Base-by-base conservation (phyloP, 2,329 filamentous ascomycete species). In the Thielaviopsis euricoi region DNA sequence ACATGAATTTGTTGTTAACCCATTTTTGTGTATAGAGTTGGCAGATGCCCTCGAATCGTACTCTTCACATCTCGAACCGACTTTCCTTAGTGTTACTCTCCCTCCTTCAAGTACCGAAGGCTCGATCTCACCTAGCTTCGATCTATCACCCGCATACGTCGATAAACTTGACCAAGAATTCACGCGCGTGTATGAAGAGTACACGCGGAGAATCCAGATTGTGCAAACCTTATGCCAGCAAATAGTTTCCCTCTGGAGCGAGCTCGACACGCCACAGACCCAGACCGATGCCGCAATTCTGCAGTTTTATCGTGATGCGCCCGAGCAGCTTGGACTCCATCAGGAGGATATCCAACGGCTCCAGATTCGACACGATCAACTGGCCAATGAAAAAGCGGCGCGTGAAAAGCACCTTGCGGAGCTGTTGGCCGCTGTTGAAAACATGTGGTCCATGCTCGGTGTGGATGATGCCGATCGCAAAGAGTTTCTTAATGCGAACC, bases 101-200 rank as follows among this genome's bases (percentile, higher is more conserved):
- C 93, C 93, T 1, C 91, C 91, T 0, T 89, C 86, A 2, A 81
- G 80, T 1, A 82, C 85, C 5, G 86, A 88, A 63, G 82, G 87
- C 52, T 83, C 83, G 13, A 77, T 95, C 46, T 81, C 90, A 0
- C 81, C 89, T 2, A 86, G 79, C 56, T 97, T 98, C 69, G 90
- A 97, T 66, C 81, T 98, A n/a, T 96, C 91, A 0, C 83, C 87
- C 0, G 78, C 85, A 4, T 98, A 97, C 66, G 87, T 96, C 56
- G 81, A 87, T 61, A 83, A 85, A 59, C 80, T 98, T 21, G 91
- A 98, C 68, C 77, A 79, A 57, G 93, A 98, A 70, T 98, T 97
- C 67, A 89, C 88, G 12, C 82, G 89, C 61, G 88, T 98, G 21
- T 97, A 97, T 70, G 89, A 97, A 66, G 94, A 98, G 73, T 98